Conservation (phyloP, 331 rosid species). For the Quercus tomentella region DNA sequence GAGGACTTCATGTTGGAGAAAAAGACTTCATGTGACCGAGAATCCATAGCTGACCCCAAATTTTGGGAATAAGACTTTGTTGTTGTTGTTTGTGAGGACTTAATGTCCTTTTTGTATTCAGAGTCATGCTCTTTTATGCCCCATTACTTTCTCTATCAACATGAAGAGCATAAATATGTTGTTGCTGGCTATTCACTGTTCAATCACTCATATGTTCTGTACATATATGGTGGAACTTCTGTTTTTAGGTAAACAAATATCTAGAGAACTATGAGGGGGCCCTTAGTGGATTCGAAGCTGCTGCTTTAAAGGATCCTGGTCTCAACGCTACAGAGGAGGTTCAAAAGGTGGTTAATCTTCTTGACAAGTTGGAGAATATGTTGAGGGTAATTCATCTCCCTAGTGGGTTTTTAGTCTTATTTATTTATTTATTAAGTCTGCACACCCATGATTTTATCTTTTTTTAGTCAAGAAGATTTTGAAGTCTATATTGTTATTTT, state of each 20-base stretch:
- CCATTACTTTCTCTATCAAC: background rate
- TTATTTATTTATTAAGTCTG: background rate
- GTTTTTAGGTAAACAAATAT: constrained; percentile 68
- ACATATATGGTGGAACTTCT: background rate
- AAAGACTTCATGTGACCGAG: no score
- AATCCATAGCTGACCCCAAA: no score
- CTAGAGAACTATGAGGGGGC: constrained; percentile 92
- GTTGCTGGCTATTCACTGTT: background rate
- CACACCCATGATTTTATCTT: background rate
- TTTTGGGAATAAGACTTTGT: no score
- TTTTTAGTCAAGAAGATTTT: background rate
- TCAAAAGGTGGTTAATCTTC: constrained; percentile 76
- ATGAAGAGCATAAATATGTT: no score
- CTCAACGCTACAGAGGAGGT: constrained; percentile 74
- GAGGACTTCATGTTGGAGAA: background rate
- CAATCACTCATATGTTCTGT: background rate
- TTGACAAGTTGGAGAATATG: constrained; percentile 71
- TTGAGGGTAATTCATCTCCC: constrained; percentile 52
- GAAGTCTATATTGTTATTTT: background rate
- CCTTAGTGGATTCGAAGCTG: constrained; percentile 92
- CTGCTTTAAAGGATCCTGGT: constrained; percentile 88
- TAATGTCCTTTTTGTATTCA: background rate
- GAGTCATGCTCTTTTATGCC: background rate
- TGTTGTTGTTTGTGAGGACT: no score
- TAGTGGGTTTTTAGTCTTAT: background rate